Evolutionary conservation across 2,329 filamentous ascomycete species (phyloP).

Genomic region (Neonectria magnoliae): DNA sequence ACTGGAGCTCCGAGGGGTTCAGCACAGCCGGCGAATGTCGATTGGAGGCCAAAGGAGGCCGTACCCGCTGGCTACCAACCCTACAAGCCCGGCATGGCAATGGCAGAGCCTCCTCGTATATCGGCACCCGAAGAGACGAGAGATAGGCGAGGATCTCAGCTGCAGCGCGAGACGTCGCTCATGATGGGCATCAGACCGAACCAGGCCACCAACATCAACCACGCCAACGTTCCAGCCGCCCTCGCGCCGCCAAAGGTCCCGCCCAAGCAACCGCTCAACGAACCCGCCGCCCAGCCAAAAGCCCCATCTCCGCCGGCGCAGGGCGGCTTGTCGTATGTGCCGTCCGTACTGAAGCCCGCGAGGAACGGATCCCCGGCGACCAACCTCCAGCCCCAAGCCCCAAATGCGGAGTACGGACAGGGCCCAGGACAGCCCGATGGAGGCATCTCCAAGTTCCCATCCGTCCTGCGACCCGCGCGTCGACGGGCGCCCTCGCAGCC

Average conservation of each 20-base stretch:
- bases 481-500: constrained; percentile 25
- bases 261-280: constrained; percentile 29
- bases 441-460: constrained; percentile 18
- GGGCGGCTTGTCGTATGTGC: constrained; percentile 29
- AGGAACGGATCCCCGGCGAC: constrained; percentile 20
- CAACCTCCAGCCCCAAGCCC: constrained; percentile 1
- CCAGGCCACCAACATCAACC: constrained; percentile 31
- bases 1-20: neutral
- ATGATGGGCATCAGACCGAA: constrained; percentile 35
- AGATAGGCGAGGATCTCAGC: constrained; percentile 22
- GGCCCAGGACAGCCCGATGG: neutral
- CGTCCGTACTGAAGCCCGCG: constrained; percentile 39
- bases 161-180: constrained; percentile 42
- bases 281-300: constrained; percentile 14
- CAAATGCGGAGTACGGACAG: constrained; percentile 3
- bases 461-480: constrained; percentile 21
- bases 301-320: constrained; percentile 17
- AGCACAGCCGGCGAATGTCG: constrained; percentile 24
- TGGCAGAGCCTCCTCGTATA: constrained; percentile 16
- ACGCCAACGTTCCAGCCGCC: constrained; percentile 32
- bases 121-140: constrained; percentile 18
- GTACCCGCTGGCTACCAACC: constrained; percentile 22
- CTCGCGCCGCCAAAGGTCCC: constrained; percentile 38
- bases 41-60: constrained; percentile 21
- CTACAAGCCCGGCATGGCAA: constrained; percentile 25